Evolutionary conservation across 1,284 basidiomycete genomes (phyloP).

Genomic region (Pulveroboletus ridleyi): DNA sequence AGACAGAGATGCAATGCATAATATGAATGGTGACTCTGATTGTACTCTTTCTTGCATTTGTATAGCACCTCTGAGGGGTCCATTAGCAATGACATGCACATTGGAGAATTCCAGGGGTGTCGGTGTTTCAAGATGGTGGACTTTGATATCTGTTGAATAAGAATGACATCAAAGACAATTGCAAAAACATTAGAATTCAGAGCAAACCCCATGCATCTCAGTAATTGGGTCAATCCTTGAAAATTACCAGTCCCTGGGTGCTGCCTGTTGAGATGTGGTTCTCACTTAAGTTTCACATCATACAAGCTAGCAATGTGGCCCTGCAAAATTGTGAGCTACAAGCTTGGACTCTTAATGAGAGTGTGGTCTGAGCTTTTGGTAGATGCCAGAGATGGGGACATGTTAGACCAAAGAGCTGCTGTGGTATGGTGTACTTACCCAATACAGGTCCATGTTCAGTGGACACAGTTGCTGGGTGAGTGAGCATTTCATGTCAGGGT

Average conservation of each 20-base stretch:
- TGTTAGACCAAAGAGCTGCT: constrained; percentile 9
- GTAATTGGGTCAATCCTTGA: constrained; percentile 87
- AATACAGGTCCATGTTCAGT: constrained; percentile 62
- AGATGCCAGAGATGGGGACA: constrained; percentile 45
- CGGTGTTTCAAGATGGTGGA: constrained; percentile 92
- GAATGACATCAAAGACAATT: background rate
- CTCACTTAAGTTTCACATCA: constrained; percentile 80
- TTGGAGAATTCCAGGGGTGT: constrained; percentile 78
- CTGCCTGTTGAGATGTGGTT: constrained; percentile 77
- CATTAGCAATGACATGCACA: constrained; percentile 76
- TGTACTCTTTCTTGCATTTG: constrained; percentile 75
- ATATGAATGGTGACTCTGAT: constrained; percentile 74
- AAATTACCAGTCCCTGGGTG: constrained; percentile 88
- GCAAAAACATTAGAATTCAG: background rate
- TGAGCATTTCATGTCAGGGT: constrained; percentile 53
- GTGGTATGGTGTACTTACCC: constrained; percentile 47
- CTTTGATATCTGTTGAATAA: constrained; percentile 81
- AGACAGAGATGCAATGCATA: background rate
- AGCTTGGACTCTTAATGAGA: constrained; percentile 71
- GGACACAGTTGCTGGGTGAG: constrained; percentile 49
- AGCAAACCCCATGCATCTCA: constrained; percentile 85
- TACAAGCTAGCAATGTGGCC: constrained; percentile 86
- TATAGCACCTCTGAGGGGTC: constrained; percentile 84
- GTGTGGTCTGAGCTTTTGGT: constrained; percentile 72
- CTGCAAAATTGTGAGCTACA: constrained; percentile 78